Evolutionary conservation across 176 grass and related monocot genomes (phyloP).

Genomic region (Zizania latifolia): DNA sequence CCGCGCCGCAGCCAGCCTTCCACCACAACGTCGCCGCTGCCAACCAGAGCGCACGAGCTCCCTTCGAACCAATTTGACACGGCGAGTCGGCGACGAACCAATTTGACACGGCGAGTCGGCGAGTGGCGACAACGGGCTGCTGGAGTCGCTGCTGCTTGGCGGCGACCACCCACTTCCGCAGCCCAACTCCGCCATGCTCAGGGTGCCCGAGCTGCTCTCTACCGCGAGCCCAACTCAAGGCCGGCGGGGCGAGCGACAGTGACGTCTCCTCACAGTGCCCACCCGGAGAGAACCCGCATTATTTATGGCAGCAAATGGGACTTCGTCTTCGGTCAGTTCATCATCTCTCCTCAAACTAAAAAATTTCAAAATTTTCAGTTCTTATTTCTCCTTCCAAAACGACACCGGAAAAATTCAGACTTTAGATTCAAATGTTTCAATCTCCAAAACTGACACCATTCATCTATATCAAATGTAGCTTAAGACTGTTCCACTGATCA

Average conservation of each 20-base stretch:
- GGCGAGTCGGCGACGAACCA: too few relatives aligned
- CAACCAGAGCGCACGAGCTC: conserved; percentile 14
- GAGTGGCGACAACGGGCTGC: conserved; percentile 6
- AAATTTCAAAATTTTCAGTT: neutral
- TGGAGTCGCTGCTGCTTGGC: conserved; percentile 33
- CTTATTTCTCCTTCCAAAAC: neutral
- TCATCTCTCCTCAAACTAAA: neutral
- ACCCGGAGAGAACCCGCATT: neutral
- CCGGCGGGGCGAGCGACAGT: neutral
- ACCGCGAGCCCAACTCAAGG: neutral
- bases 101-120: neutral
- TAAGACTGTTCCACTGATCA: conserved; percentile 4
- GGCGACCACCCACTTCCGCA: conserved; percentile 3
- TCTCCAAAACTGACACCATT: neutral
- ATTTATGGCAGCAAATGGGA: conserved; percentile 33
- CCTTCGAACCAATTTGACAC: conserved; percentile 49
- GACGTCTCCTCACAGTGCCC: conserved; percentile 18
- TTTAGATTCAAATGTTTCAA: neutral
- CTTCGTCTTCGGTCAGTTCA: conserved; percentile 38
- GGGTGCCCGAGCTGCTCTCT: conserved; percentile 36
- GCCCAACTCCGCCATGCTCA: conserved; percentile 1
- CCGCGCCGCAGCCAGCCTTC: conserved; percentile 7
- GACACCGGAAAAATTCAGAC: neutral
- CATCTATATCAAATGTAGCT: conserved; percentile 3
- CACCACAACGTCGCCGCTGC: neutral